A percentile compares a stretch with the other conserved stretches of the same genome.
phyloP scores from a whole-genome alignment of 352 stramenopile species.

The Globisporangium iwayamae region DNA sequence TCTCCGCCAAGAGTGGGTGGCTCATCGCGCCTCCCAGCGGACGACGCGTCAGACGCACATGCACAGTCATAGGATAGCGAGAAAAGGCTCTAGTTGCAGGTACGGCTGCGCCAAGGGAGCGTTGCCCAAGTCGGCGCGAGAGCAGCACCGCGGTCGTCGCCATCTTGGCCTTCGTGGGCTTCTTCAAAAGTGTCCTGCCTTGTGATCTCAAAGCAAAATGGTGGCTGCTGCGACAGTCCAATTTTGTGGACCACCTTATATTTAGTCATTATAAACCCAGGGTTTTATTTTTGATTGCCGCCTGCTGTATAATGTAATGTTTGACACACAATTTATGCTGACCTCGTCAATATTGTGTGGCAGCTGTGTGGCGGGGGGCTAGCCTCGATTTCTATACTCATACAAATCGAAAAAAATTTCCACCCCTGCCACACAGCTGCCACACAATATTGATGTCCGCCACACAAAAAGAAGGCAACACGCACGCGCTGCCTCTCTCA shows the following conservation, averaged over 20 bases:
- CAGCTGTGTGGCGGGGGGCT: too few relatives aligned
- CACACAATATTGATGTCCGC: too few relatives aligned
- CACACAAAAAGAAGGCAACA: not conserved
- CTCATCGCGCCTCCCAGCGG: not conserved
- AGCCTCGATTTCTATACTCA: too few relatives aligned
- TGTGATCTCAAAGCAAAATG: too few relatives aligned
- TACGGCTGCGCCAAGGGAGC: not conserved
- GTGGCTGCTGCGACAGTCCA: not conserved
- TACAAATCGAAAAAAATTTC: too few relatives aligned
- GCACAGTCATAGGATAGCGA: not conserved
- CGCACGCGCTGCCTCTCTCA: not conserved
- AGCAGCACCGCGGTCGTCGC: not conserved
- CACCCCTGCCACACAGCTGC: too few relatives aligned
- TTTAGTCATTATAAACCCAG: too few relatives aligned
- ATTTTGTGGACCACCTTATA: too few relatives aligned
- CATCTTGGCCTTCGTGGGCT: not conserved
- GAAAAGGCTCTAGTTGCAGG: not conserved
- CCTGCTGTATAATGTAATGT: too few relatives aligned
- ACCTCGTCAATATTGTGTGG: too few relatives aligned
- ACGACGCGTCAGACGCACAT: not conserved
- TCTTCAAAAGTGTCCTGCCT: not conserved
- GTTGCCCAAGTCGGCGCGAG: slow-evolving; percentile 2
- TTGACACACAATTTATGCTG: too few relatives aligned
- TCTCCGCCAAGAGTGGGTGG: not conserved
- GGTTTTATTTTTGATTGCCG: too few relatives aligned